These are phyloP conservation scores for Penicillium sp. DNA, from an alignment of 2,329 filamentous ascomycete genomes.

Conservation along the genomic window DNA sequence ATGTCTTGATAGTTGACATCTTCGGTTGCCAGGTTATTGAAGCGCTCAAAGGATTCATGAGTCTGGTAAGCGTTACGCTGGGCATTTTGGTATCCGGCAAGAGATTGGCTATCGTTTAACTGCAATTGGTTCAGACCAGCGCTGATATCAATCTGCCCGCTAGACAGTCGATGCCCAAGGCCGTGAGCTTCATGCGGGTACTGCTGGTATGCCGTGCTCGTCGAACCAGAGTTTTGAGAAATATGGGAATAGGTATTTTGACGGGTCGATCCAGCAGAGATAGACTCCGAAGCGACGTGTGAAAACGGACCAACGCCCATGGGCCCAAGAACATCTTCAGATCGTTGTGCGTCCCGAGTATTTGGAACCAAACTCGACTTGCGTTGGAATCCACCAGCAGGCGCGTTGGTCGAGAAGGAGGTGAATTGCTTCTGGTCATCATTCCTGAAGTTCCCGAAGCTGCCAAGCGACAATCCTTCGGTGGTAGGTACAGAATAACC, in stretches of 20 bases:
- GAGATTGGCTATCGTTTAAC: conserved; percentile 28
- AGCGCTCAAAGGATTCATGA: conserved; percentile 44
- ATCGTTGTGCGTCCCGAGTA: conserved; percentile 25
- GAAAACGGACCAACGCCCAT: conserved; percentile 29
- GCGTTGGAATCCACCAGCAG: conserved; percentile 26
- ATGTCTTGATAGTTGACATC: conserved; percentile 27
- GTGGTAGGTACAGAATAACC: conserved; percentile 29
- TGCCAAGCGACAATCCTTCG: conserved; percentile 29
- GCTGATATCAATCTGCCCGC: conserved; percentile 28
- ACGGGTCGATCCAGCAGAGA: conserved; percentile 22
- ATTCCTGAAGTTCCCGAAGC: conserved; percentile 29
- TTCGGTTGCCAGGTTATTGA: conserved; percentile 35
- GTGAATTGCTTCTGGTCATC: conserved; percentile 33
- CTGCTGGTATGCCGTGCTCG: conserved; percentile 35
- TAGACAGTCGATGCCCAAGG: conserved; percentile 27
- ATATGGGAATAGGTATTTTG: conserved; percentile 30
- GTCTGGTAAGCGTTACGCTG: conserved; percentile 29
- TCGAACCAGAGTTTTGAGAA: conserved; percentile 32
- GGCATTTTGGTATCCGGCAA: conserved; percentile 25
- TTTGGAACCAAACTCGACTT: conserved; percentile 28
- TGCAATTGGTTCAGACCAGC: conserved; percentile 33
- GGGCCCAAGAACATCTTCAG: conserved; percentile 26
- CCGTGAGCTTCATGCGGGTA: conserved; percentile 38
- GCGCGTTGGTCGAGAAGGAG: conserved; percentile 22
- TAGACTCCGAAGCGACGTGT: conserved; percentile 26